Percentiles rank a stretch among this genome's conserved stretches.
These are phyloP conservation scores for Peniophora sp. DNA, from an alignment of 1,284 basidiomycete species.

Conservation along the genomic window DNA sequence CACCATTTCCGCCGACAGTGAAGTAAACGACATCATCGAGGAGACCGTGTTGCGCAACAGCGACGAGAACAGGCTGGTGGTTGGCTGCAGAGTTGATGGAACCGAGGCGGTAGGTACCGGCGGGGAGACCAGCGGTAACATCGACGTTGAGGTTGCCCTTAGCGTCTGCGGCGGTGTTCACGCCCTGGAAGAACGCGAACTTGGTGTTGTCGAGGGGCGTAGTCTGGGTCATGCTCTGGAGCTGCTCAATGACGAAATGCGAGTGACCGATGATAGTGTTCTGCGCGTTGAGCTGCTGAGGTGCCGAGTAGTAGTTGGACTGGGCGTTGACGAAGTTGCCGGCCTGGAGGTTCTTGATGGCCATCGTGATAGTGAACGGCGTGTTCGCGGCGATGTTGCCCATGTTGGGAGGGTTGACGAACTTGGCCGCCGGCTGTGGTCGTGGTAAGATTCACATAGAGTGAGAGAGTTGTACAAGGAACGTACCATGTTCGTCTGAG, in stretches of 20 bases:
- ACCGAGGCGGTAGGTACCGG: constrained; percentile 49
- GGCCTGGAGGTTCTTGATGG: constrained; percentile 37
- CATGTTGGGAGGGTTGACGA: constrained; percentile 36
- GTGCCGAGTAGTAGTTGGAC: constrained; percentile 48
- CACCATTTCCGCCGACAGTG: too few relatives aligned
- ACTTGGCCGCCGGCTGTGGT: constrained; percentile 35
- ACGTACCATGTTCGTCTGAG: constrained; percentile 27
- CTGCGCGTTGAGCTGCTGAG: constrained; percentile 46
- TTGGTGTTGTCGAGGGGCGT: constrained; percentile 44
- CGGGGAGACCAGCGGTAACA: constrained; percentile 52
- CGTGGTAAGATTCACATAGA: too few relatives aligned
- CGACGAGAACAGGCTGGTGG: constrained; percentile 50
- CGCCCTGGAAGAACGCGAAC: constrained; percentile 68
- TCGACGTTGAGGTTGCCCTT: constrained; percentile 30
- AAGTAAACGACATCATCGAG: constrained; percentile 61
- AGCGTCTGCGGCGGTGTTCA: constrained; percentile 32
- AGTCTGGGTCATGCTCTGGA: constrained; percentile 45
- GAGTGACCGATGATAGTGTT: constrained; percentile 55
- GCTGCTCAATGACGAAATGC: constrained; percentile 57
- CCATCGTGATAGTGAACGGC: constrained; percentile 43
- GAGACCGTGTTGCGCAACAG: constrained; percentile 50
- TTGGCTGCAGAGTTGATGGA: constrained; percentile 47
- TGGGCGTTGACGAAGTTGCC: constrained; percentile 49
- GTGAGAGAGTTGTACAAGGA: too few relatives aligned
- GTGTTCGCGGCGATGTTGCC: constrained; percentile 32